A percentile compares a stretch with the other conserved stretches of the same genome.
These are phyloP conservation scores for Phalaenopsis equestris DNA, from an alignment of 106 monocot genomes.

Conservation along the genomic window DNA sequence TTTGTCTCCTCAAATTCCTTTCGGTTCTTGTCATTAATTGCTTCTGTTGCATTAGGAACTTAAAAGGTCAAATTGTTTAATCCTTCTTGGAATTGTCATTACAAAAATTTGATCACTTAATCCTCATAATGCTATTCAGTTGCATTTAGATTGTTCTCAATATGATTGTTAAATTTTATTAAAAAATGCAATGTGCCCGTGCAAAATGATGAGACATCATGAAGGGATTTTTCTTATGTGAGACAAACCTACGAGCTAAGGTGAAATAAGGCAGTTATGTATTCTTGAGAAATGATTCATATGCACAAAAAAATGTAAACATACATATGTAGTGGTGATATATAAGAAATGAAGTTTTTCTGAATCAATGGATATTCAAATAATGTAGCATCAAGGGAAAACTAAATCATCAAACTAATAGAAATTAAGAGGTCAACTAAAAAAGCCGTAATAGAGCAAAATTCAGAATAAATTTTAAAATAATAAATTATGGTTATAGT, in stretches of 20 bases:
- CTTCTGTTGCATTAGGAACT: background rate
- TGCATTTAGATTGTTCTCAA: background rate
- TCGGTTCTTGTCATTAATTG: background rate
- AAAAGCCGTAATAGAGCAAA: background rate
- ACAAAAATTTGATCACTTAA: background rate
- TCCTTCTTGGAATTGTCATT: background rate
- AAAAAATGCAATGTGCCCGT: background rate
- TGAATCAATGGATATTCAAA: background rate
- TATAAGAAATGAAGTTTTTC: background rate
- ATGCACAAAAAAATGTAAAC: background rate
- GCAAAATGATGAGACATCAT: background rate
- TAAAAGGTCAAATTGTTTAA: background rate
- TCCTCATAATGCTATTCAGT: background rate
- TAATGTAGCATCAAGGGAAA: background rate
- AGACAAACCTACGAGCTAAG: too few relatives aligned
- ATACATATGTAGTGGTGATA: background rate
- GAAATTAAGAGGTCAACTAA: background rate
- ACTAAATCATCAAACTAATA: background rate
- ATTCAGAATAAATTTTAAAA: background rate
- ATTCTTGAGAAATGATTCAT: background rate
- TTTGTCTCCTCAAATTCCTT: background rate
- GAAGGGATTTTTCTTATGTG: background rate
- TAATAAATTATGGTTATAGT: too few relatives aligned
- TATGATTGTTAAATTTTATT: background rate
- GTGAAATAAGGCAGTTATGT: background rate